Base-by-base conservation (phyloP, 179 eudicot genomes). In the Camellia oleifera region DNA sequence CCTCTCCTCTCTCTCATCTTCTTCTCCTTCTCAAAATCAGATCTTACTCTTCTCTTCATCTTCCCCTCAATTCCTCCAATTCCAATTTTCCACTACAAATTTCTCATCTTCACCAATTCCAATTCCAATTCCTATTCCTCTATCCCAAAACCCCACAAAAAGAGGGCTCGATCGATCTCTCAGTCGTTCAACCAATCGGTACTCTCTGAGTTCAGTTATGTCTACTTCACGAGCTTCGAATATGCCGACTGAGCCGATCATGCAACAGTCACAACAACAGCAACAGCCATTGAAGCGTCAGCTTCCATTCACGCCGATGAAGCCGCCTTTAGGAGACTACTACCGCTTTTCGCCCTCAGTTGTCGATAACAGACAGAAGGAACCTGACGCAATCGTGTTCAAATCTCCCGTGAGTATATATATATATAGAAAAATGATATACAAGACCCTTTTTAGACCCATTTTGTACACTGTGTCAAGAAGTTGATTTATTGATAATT, bases 291-390 rank as follows among this genome's bases (percentile, higher is more conserved):
- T 77, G 12, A 85, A 82, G 74, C 83, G 88, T 2, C 94, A 93
- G 81, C 84, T 84, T 61, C 87, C 94, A 0, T 91, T 92, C 69
- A 77, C 90, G 23, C 54, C 94, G 7, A 83, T 87, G 88, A 91
- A 87, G 86, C 94, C 94, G 89, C 92, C 93, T 75, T 89, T 89
- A 80, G 88, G 86, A 0, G 94, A 92, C 78, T 91, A 93, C 81
- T 91, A 89, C 85, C 91, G 88, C 75, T 91, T 93, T 69, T 77
- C 91, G 12, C 20, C 80, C 42, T 7, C 79, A 2, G 63, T n/a
- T 40, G 81, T 72, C 66, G 18, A 82, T 45, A 48, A 67, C 57
- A 78, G 79, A 14, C 8, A 17, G 74, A 84, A 82, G 4, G 84
- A 79, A 13, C 57, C 88, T 0, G 91, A 91, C 45, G 88, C 83